Base-by-base conservation (phyloP, 805 yeast genomes). In the Cyberlindnera misumaiensis region DNA sequence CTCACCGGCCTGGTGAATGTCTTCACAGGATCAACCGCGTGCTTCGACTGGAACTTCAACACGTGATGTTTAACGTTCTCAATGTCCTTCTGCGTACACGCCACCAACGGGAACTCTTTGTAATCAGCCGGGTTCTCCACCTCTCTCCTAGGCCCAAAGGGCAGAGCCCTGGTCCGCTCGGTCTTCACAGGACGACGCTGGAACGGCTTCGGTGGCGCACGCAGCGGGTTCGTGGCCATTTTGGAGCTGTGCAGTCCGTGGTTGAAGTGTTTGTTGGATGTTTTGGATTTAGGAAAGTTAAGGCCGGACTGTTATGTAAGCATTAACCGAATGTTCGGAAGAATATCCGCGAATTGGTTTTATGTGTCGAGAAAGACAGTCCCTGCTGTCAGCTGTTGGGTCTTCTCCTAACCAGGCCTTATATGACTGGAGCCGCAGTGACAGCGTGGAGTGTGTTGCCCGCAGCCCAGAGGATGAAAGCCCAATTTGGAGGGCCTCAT, bases 1-100 rank as follows among this genome's bases (percentile, higher is more conserved):
- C 96, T 68, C 14, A 89, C 80, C 0, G 98, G 98, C 42, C 74
- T 73, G 40, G 77, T 80, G 58, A 90, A 93, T 2, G 20, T 33
- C 44, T 79, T 78, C 12, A 12, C 12, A 10, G 93, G 90, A 46
- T 86, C 86, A 27, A 93, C 81, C 32, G 73, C 70, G 49, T 75
- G 73, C 42, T 77, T 77, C 26, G 83, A 70, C 53, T 83, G 94
- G 54, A 90, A 87, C 59, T 82, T 82, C 62, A 89, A 60, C 17
- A 90, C 72, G 58, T 90, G 96, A 45, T 79, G 82, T 43, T 94
- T 72, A 35, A 80, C 71, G 44, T 82, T 83, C 33, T 75, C 77
- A 25, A 86, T 59, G 38, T 86, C 96, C 32, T 80, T 80, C 39
- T 68, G 64, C 0, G 85, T 69, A 49, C 90, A 83, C 11, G 93